These are phyloP conservation scores for Cyclotella choctawhatcheeana DNA, from an alignment of 108 stramenopile species.

Conservation along the genomic window DNA sequence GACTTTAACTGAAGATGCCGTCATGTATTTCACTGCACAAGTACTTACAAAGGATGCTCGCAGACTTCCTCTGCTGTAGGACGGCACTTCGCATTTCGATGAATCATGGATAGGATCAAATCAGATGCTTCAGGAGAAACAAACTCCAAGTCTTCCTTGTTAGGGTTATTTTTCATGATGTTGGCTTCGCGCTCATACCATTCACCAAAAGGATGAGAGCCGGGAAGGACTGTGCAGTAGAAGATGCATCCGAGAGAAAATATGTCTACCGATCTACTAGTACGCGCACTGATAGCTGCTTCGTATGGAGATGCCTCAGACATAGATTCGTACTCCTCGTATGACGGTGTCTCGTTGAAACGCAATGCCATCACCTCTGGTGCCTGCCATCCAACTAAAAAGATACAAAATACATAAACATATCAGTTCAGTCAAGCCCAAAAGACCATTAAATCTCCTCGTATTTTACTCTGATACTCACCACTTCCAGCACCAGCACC, in stretches of 20 bases:
- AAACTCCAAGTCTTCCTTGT: slow-evolving; percentile 59
- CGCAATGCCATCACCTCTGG: slow-evolving; percentile 93
- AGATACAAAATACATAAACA: not conserved
- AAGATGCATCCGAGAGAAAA: slow-evolving; percentile 98
- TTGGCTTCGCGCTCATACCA: slow-evolving; percentile 97
- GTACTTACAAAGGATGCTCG: slow-evolving; percentile 74
- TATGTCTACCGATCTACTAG: slow-evolving; percentile 92
- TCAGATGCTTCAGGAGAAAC: slow-evolving; percentile 83
- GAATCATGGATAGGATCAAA: slow-evolving; percentile 86
- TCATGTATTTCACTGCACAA: not conserved
- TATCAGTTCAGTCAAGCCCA: too few species aligned
- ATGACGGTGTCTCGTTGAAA: slow-evolving; percentile 64
- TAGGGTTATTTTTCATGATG: slow-evolving; percentile 87
- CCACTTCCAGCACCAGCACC: slow-evolving; percentile 83
- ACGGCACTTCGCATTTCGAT: slow-evolving; percentile 73
- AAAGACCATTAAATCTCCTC: too few species aligned
- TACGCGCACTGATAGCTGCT: slow-evolving; percentile 43
- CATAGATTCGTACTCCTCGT: slow-evolving; percentile 41
- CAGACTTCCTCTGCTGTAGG: slow-evolving; percentile 91
- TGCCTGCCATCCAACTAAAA: slow-evolving; percentile 93
- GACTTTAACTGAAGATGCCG: too few species aligned
- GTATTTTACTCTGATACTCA: too few species aligned
- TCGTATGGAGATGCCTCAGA: slow-evolving; percentile 59
- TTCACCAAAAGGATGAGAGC: slow-evolving; percentile 94
- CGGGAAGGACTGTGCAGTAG: slow-evolving; percentile 87